Evolutionary conservation across 2,329 filamentous ascomycete species (phyloP).

Genomic region (Alternaria sp.): DNA sequence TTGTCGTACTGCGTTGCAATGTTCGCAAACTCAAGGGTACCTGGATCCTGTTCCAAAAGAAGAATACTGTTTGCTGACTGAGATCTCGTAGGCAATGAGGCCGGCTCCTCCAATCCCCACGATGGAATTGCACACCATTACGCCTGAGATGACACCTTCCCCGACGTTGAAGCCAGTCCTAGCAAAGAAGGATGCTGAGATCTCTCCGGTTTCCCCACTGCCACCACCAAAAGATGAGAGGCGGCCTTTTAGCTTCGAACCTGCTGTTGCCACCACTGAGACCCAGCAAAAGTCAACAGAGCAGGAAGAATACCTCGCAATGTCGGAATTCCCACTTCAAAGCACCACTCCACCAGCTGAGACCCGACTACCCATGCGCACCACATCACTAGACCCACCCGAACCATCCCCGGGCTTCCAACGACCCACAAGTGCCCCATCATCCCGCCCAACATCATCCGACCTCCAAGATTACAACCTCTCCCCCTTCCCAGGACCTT

Average conservation of each 20-base stretch:
- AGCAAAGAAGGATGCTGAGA: constrained; percentile 16
- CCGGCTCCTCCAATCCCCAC: constrained; percentile 26
- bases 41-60: background rate
- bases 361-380: constrained; percentile 5
- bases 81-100: constrained; percentile 21
- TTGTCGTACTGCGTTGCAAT: constrained; percentile 8
- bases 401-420: background rate
- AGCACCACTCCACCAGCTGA: constrained; percentile 4
- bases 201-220: constrained; percentile 32
- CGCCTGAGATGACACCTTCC: constrained; percentile 40
- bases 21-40: constrained; percentile 13
- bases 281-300: constrained; percentile 3
- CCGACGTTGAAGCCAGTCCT: constrained; percentile 28
- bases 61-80: background rate
- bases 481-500: constrained; percentile 11
- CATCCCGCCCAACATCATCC: background rate
- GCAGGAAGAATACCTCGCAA: background rate
- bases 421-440: constrained; percentile 1
- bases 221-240: constrained; percentile 20
- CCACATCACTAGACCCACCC: constrained; percentile 18
- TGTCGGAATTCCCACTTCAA: constrained; percentile 3
- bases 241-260: constrained; percentile 38
- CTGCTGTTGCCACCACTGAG: background rate
- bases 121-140: constrained; percentile 28
- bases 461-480: background rate